Evolutionary conservation across 768 basidiomycete genomes (phyloP).

Genomic region (Paxillus ammoniavirescens): DNA sequence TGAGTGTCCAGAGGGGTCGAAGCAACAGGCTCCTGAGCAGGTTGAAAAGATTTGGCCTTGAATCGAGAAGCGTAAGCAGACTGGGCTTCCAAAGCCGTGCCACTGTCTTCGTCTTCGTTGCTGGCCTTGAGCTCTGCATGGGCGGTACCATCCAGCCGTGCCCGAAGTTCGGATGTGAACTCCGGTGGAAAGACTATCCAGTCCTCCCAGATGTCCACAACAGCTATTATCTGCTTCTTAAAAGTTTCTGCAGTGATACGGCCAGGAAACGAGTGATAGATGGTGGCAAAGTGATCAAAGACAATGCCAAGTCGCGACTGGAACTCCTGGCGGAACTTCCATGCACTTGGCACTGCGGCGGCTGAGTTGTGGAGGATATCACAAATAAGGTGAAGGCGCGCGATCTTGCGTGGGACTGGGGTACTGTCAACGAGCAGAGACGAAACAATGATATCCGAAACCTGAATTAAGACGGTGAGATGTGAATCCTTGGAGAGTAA

Average conservation of each 20-base stretch:
- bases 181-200: constrained; percentile 96
- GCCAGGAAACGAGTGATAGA: constrained; percentile 95
- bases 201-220: constrained; percentile 97
- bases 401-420: constrained; percentile 95
- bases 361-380: constrained; percentile 98
- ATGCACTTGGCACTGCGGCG: constrained; percentile 89
- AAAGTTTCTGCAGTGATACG: constrained; percentile 96
- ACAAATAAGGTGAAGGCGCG: constrained; percentile 92
- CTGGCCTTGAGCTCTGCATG: constrained; percentile 27
- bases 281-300: constrained; percentile 92
- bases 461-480: constrained; percentile 41
- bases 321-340: constrained; percentile 96
- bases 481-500: neutral
- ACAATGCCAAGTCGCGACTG: constrained; percentile 89
- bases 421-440: constrained; percentile 91
- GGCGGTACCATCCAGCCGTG: constrained; percentile 65
- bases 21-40: constrained; percentile 47
- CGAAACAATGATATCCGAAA: constrained; percentile 86
- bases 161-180: constrained; percentile 71
- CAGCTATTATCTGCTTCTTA: constrained; percentile 84
- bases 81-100: constrained; percentile 21
- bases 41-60: constrained; percentile 76
- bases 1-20: constrained; percentile 26
- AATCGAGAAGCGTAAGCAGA: constrained; percentile 57
- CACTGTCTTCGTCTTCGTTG: constrained; percentile 23